phyloP scores from a whole-genome alignment of 179 eudicot genomes.

The Patellifolia procumbens region DNA sequence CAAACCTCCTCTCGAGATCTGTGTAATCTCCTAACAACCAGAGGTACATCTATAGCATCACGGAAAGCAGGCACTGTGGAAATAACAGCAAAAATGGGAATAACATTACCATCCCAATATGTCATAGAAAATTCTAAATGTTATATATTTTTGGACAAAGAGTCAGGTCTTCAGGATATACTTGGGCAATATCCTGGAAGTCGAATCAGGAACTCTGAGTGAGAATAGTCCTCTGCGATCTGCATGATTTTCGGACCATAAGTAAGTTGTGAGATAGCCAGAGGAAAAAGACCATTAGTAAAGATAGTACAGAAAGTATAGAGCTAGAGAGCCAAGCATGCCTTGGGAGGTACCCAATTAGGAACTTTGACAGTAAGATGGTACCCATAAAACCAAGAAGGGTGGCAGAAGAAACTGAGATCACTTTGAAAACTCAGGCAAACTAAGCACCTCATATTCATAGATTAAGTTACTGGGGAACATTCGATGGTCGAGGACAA shows the following conservation, averaged over 20 bases:
- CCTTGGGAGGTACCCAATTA: neutral
- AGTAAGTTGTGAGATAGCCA: slow-evolving; percentile 6
- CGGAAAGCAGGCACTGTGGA: slow-evolving; percentile 99
- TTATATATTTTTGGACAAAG: neutral
- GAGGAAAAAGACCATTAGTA: neutral
- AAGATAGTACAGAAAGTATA: neutral
- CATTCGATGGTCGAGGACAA: no score
- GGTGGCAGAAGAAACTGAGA: neutral
- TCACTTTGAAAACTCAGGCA: neutral
- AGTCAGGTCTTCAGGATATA: slow-evolving; percentile 44
- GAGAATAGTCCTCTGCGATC: slow-evolving; percentile 99
- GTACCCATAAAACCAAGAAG: neutral
- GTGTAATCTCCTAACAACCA: slow-evolving; percentile 96
- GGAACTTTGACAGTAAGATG: slow-evolving; percentile 1
- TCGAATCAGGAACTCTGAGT: slow-evolving; percentile 91
- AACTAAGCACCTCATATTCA: neutral
- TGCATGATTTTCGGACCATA: slow-evolving; percentile 32
- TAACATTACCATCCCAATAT: slow-evolving; percentile 3
- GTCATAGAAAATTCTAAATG: neutral
- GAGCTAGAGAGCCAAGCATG: slow-evolving; percentile 1
- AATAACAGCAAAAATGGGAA: slow-evolving; percentile 20
- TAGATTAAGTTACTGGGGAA: neutral
- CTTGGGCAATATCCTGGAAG: slow-evolving; percentile 99
- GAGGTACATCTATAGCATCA: slow-evolving; percentile 90
- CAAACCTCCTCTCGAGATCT: slow-evolving; percentile 80